Evolutionary conservation across 768 basidiomycete species (phyloP), one percentile per base, ranked within the genome.

Genomic region (Flagelloscypha sp.): DNA sequence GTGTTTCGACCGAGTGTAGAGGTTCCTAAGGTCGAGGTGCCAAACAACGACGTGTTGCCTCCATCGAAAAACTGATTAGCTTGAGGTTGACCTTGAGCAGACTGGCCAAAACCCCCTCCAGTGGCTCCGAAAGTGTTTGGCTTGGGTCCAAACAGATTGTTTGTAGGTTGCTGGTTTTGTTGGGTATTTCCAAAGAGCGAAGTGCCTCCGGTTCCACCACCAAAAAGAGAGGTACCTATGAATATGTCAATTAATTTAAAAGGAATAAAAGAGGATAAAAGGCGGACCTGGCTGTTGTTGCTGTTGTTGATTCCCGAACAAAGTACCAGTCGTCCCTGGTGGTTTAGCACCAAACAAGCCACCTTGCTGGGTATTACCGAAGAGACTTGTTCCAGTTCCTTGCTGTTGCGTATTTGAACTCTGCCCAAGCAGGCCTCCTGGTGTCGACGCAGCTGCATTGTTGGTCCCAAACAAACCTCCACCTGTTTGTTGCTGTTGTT

Each of bases 391-490:
- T 44, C 17, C 37, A 27, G 17, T 40, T 52, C 54, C 39, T 48
- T 54, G 24, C 40, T 57, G 48, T 46, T 33, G 50, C 43, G 48
- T 52, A 49, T 43, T 55, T 5, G 45, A 39, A 21, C 46, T 50
- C n/a, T n/a, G n/a, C n/a, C n/a, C n/a, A n/a, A n/a, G n/a, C n/a
- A n/a, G n/a, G n/a, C n/a, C n/a, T n/a, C n/a, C n/a, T n/a, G n/a
- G n/a, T n/a, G n/a, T n/a, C n/a, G n/a, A n/a, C n/a, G n/a, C n/a
- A n/a, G 50, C 44, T 6, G 57, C 52, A 12, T 47, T 47, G 35
- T 52, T 55, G 35, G 54, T 57, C 10, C 61, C 64, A 30, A 68
- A 68, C 55, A 45, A 55, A 55, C 29, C 53, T 33, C 32, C 58
- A 48, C 27, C 52, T 37, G 6, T 46, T 25, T 51, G 36, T 38